Conservation (phyloP, 2,329 filamentous ascomycete species). For the Phialophora macrospora region DNA sequence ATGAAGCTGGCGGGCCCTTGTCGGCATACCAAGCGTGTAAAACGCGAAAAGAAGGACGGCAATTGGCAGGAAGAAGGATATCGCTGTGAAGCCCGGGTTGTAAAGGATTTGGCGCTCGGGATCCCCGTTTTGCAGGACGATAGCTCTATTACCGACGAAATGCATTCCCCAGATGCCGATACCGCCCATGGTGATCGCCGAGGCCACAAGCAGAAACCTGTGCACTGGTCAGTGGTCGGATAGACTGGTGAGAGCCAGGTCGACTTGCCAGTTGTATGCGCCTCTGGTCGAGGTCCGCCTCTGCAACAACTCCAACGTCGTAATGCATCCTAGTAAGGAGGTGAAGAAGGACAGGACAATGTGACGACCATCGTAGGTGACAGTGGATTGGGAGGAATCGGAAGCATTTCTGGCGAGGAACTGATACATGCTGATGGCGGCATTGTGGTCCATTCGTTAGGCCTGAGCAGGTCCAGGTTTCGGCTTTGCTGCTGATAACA, state of each 20-base stretch:
- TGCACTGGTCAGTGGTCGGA: neutral
- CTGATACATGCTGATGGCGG: constrained; percentile 1
- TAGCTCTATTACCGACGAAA: constrained; percentile 77
- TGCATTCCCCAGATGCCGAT: constrained; percentile 81
- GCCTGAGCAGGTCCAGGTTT: neutral
- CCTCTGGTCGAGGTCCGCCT: constrained; percentile 72
- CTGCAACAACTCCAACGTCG: constrained; percentile 81
- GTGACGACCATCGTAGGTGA: constrained; percentile 28
- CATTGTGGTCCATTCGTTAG: constrained; percentile 23
- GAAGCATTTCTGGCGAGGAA: constrained; percentile 1
- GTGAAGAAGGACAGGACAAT: constrained; percentile 70
- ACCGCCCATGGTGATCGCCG: constrained; percentile 73
- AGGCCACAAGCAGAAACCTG: constrained; percentile 66
- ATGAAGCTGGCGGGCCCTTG: constrained; percentile 62
- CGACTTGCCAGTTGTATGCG: constrained; percentile 69
- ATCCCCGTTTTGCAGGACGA: constrained; percentile 69
- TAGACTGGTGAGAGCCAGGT: neutral
- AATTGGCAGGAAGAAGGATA: constrained; percentile 82
- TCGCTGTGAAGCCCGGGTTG: constrained; percentile 70
- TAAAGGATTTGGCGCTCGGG: constrained; percentile 72
- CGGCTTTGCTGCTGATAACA: neutral
- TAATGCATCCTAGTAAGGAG: constrained; percentile 75
- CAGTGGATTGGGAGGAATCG: constrained; percentile 15
- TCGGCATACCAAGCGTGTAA: constrained; percentile 67
- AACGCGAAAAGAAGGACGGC: constrained; percentile 75